phyloP scores from a whole-genome alignment of 208 protist genomes.

The Trichomonas gallinae region DNA sequence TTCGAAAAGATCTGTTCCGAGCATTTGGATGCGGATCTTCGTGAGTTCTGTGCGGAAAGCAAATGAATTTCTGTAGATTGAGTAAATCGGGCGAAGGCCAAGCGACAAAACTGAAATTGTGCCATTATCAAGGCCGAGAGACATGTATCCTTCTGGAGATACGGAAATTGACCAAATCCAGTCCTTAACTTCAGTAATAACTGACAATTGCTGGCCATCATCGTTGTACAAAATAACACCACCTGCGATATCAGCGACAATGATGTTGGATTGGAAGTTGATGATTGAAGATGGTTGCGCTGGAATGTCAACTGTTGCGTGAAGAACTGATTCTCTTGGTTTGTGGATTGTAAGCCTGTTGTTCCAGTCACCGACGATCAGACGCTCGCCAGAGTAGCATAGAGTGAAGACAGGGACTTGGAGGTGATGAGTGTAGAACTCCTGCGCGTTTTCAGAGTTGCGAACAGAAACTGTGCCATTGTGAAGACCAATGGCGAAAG shows the following conservation, averaged over 20 bases:
- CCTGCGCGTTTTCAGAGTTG: neutral
- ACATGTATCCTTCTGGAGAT: neutral
- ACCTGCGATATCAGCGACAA: constrained; percentile 1
- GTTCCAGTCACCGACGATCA: constrained; percentile 10
- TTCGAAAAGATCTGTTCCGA: constrained; percentile 3
- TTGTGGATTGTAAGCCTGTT: neutral
- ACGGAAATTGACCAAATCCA: constrained; percentile 5
- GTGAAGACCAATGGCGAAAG: neutral
- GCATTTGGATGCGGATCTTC: neutral
- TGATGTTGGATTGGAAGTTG: neutral
- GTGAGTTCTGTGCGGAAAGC: neutral
- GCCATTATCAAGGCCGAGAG: neutral
- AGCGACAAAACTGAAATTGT: neutral
- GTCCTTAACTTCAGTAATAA: neutral
- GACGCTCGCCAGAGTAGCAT: neutral
- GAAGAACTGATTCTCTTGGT: neutral
- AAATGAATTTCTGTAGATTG: neutral
- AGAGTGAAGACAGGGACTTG: neutral
- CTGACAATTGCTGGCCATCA: neutral
- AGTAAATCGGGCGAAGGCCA: neutral
- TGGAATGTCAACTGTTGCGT: neutral
- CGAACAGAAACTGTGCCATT: neutral
- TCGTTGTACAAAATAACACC: neutral
- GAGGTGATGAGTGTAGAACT: neutral
- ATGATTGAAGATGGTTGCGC: neutral